phyloP scores from a whole-genome alignment of 2,329 filamentous ascomycete genomes.

The Cryphonectria parasitica region DNA sequence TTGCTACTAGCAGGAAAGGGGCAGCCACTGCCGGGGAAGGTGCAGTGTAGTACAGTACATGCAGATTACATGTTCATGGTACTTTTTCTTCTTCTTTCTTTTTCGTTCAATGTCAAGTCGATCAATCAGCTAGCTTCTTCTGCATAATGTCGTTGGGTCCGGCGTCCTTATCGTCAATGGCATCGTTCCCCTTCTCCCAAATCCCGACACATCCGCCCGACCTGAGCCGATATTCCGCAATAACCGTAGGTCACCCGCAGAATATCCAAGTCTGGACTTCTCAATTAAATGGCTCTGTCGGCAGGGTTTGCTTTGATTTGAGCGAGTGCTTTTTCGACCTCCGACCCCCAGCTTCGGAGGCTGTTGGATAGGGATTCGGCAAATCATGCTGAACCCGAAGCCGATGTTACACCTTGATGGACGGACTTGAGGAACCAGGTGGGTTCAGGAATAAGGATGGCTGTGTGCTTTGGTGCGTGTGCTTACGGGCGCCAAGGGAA shows the following conservation, averaged over 20 bases:
- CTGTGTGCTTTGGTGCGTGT: not conserved
- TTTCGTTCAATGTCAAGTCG: not conserved
- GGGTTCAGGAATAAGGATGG: too few species aligned
- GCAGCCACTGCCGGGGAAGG: not conserved
- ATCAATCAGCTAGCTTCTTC: not conserved
- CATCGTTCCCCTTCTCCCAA: not conserved
- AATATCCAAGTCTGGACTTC: not conserved
- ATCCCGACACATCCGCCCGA: not conserved
- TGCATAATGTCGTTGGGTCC: not conserved
- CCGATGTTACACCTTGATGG: not conserved
- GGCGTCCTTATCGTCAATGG: not conserved
- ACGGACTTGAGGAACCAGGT: not conserved
- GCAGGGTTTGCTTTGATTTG: not conserved
- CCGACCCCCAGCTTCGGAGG: not conserved
- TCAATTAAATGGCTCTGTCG: not conserved
- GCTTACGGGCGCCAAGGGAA: not conserved
- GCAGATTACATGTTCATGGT: not conserved
- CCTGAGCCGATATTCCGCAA: not conserved
- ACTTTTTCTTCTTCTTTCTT: not conserved
- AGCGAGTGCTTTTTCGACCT: not conserved
- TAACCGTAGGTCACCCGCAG: not conserved
- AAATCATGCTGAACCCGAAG: not conserved
- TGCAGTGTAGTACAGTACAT: not conserved
- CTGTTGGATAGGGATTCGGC: not conserved
- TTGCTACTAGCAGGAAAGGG: not conserved